Percentiles rank a stretch among this genome's conserved stretches.
Evolutionary conservation across 2,329 filamentous ascomycete genomes (phyloP).

Genomic region (Nemania serpens): DNA sequence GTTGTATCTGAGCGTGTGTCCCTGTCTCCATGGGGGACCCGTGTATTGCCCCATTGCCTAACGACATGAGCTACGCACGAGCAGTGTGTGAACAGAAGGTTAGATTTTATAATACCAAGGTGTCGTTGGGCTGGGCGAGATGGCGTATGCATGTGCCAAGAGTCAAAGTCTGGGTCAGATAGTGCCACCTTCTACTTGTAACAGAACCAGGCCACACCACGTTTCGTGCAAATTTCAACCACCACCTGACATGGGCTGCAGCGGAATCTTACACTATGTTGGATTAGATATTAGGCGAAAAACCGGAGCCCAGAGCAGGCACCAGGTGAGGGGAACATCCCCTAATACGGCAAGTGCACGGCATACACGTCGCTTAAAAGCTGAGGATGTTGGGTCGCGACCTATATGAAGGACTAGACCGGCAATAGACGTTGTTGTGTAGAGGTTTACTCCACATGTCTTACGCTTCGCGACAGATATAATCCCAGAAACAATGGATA

Average conservation of each 20-base stretch:
- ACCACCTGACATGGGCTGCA: too few species aligned
- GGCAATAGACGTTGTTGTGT: neutral
- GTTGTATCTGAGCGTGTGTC: too few species aligned
- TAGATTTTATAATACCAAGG: too few species aligned
- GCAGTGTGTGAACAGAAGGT: too few species aligned
- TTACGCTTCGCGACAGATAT: neutral
- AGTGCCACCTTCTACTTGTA: too few species aligned
- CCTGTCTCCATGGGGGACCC: too few species aligned
- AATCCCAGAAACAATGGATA: constrained; percentile 27
- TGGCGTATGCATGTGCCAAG: too few species aligned
- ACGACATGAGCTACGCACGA: too few species aligned
- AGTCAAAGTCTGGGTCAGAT: constrained; percentile 15
- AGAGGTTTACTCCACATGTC: neutral
- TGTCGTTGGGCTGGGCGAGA: too few species aligned
- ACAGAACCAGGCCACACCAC: too few species aligned
- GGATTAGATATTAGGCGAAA: neutral
- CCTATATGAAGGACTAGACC: neutral
- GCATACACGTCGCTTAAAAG: neutral
- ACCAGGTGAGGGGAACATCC: constrained; percentile 5
- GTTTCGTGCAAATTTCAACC: too few species aligned
- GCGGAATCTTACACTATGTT: neutral
- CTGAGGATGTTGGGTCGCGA: neutral
- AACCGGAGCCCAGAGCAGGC: neutral
- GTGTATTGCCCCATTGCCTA: too few species aligned
- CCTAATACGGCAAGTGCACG: constrained; percentile 6